Evolutionary conservation across 345 rosid species (phyloP).

Genomic region (Gossypium arboreum): DNA sequence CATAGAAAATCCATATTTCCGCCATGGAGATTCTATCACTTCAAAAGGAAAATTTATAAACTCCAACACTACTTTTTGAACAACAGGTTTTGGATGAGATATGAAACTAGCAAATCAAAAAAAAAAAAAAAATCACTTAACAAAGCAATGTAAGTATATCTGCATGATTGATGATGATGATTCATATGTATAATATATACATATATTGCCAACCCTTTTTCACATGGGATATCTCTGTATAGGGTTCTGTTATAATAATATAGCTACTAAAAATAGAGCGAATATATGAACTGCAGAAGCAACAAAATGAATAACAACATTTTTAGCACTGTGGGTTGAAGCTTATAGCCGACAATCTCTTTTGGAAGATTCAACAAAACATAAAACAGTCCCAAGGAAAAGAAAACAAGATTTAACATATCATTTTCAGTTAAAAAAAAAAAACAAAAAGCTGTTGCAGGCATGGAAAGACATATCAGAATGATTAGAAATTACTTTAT

Average conservation of each 20-base stretch:
- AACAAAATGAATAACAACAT: constrained; percentile 28
- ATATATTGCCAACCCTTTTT: constrained; percentile 7
- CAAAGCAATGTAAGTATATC: not conserved
- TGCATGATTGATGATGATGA: constrained; percentile 17
- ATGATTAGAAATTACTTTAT: not conserved
- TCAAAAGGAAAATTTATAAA: constrained; percentile 22
- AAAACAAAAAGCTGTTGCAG: not conserved
- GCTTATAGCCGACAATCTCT: constrained; percentile 20
- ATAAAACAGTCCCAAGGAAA: not conserved
- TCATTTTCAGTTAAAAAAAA: constrained; percentile 11
- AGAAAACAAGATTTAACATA: not conserved
- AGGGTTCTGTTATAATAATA: not conserved
- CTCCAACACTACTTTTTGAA: constrained; percentile 21
- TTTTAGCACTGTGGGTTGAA: not conserved
- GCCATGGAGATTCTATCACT: not conserved
- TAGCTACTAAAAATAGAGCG: constrained; percentile 12
- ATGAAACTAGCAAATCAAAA: constrained; percentile 26
- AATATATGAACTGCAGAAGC: constrained; percentile 28
- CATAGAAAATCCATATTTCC: not conserved
- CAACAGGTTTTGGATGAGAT: constrained; percentile 28
- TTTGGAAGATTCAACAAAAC: not conserved
- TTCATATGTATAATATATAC: not conserved
- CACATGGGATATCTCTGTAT: constrained; percentile 17
- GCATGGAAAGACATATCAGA: not conserved
- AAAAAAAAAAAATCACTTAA: no score